A percentile compares a stretch with the other conserved stretches of the same genome.
phyloP scores from a whole-genome alignment of 2,329 filamentous ascomycete species.

The Pseudogymnoascus sp. region DNA sequence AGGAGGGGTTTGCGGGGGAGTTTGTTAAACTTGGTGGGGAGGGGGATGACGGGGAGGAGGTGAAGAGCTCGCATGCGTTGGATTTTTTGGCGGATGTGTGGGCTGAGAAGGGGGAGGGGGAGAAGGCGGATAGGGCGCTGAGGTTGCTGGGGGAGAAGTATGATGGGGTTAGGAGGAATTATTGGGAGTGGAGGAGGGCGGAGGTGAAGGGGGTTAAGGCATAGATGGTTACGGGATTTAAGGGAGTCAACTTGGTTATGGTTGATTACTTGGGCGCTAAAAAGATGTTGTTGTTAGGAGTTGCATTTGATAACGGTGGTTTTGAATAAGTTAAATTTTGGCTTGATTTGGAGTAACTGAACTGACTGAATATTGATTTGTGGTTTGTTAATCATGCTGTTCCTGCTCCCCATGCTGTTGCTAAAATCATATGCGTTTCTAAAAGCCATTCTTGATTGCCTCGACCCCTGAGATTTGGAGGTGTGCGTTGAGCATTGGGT shows the following conservation, averaged over 20 bases:
- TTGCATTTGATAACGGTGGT: background rate
- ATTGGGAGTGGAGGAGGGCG: conserved; percentile 70
- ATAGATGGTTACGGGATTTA: too few relatives aligned
- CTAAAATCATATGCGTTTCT: background rate
- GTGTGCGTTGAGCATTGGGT: background rate
- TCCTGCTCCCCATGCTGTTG: background rate
- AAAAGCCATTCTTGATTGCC: too few relatives aligned
- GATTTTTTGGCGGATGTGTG: conserved; percentile 64
- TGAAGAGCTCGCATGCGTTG: conserved; percentile 57
- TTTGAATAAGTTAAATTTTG: background rate
- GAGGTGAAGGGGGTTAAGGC: background rate
- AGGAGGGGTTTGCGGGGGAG: conserved; percentile 41
- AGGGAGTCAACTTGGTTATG: background rate
- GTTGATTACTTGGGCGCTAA: background rate
- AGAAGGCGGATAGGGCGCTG: conserved; percentile 61
- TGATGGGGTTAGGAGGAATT: conserved; percentile 84
- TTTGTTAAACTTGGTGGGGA: conserved; percentile 42
- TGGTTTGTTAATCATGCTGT: background rate
- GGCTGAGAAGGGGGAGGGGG: conserved; percentile 43
- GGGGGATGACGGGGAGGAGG: conserved; percentile 36
- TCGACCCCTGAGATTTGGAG: background rate
- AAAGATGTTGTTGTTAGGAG: background rate
- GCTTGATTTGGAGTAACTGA: background rate
- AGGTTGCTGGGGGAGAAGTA: conserved; percentile 72
- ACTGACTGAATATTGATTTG: background rate